Evolutionary conservation across 2,329 filamentous ascomycete species (phyloP).

Genomic region (Thielaviopsis populi): DNA sequence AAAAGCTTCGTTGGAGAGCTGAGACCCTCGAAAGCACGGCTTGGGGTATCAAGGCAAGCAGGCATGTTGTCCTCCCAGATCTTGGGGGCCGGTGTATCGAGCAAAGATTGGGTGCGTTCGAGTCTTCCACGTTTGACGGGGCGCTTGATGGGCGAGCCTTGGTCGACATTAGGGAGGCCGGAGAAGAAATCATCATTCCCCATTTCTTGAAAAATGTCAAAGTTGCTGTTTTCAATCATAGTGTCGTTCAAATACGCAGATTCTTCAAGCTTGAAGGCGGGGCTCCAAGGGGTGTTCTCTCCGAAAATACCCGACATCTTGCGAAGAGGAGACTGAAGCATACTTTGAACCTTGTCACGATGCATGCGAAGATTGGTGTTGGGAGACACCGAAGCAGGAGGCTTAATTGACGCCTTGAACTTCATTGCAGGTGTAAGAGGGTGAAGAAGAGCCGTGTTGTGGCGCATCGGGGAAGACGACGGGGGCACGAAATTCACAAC

Average conservation of each 20-base stretch:
- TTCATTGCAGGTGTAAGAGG: conserved; percentile 75
- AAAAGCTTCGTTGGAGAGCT: conserved; percentile 40
- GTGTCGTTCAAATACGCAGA: conserved; percentile 33
- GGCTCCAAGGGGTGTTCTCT: conserved; percentile 45
- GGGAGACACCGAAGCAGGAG: conserved; percentile 68
- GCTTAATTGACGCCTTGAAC: conserved; percentile 46
- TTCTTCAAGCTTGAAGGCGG: conserved; percentile 48
- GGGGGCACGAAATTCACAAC: conserved; percentile 35
- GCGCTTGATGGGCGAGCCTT: conserved; percentile 53
- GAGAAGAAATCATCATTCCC: conserved; percentile 24
- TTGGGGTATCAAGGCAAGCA: conserved; percentile 12
- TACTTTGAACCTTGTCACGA: conserved; percentile 62
- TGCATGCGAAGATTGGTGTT: conserved; percentile 86
- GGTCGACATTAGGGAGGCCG: conserved; percentile 28
- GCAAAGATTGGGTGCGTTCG: conserved; percentile 43
- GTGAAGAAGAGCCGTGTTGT: conserved; percentile 44
- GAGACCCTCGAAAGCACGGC: conserved; percentile 23
- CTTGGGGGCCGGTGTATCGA: conserved; percentile 11
- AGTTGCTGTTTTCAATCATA: conserved; percentile 30
- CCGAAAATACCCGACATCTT: conserved; percentile 29
- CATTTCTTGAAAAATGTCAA: conserved; percentile 44
- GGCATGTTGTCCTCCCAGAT: conserved; percentile 16
- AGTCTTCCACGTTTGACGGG: conserved; percentile 43
- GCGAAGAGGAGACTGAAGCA: conserved; percentile 62
- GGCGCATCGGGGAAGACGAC: conserved; percentile 55